Evolutionary conservation across 2,329 filamentous ascomycete genomes (phyloP), one percentile per base, ranked within the genome.

Genomic region (Bimuria novae-zelandiae): DNA sequence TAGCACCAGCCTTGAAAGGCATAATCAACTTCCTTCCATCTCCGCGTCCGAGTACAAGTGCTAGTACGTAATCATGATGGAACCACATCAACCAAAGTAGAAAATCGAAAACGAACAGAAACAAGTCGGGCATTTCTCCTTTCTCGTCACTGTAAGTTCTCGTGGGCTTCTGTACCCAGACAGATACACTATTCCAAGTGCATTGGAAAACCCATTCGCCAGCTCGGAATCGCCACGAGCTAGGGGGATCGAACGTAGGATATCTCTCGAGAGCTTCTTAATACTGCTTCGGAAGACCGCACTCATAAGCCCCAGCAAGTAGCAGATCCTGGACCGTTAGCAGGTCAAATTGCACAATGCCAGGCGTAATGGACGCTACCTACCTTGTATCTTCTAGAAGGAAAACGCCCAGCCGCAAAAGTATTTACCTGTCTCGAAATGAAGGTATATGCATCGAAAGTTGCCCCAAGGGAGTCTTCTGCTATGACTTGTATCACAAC

Each of bases 51-150:
- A 32, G 50, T 17, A 54, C 14, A 16, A 14, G 30, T 6, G 37
- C 29, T 19, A 37, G 39, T 14, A 53, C 6, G 23, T 33, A 51
- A 33, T 57, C 51, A 21, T 57, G 54, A 33, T 57, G 43, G 3
- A 47, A 12, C 54, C 54, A 57, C 54, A 57, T 57, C 1, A 45
- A 29, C 23, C 25, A 47, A n/a, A 57, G 27, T 5, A 57, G 41
- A 22, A 17, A 17, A 30, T 57, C 51, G 37, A 57, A 57, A n/a
- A 52, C 10, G 12, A 27, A 27, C 10, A 57, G 35, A 22, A 50
- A 57, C 51, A 51, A 57, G 4, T 12, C 27, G n/a, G 54, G 54
- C 11, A 51, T 51, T 11, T 51, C n/a, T 12, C 54, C 54, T 6
- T 43, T 29, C 7, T 54, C 27, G 29, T 51, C 29, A 14, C 33